Base-by-base conservation (phyloP, 2,329 filamentous ascomycete genomes). In the Diaporthe sp. region DNA sequence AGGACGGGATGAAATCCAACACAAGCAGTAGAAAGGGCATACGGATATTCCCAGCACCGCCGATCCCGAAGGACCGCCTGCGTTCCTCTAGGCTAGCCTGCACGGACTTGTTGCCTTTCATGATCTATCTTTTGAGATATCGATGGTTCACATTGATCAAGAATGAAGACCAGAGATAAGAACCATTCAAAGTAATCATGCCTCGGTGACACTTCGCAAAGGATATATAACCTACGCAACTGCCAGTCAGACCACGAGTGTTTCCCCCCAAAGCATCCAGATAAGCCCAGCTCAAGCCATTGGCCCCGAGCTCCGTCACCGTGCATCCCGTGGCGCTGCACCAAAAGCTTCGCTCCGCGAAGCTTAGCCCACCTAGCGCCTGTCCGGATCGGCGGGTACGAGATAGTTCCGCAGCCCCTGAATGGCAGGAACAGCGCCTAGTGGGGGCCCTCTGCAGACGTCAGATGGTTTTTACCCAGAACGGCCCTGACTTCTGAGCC, bases 1-100 rank as follows among this genome's bases (percentile, higher is more conserved):
- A 42, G 3, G 9, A 35, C 19, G 3, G 3, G 19, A 50, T 50
- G 6, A 50, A 3, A 8, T 37, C 37, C 7, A 12, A 4, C 10
- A 7, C 44, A 10, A 6, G 8, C 9, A 25, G 1, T 13, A 8
- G n/a, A 4, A 25, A 35, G 32, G 27, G 53, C 72, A 19, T 58
- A 74, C 72, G 72, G 13, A 74, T 74, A 39, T 74, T 74, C 27
- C 72, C 72, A 15, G 72, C 72, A 0, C 72, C 72, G 27, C 72
- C 72, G n/a, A 74, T 74, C 10, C 72, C 72, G 12, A 74, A 72
- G 4, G 72, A 74, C 25, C 69, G 51, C 22, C 59, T 63, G 9
- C 59, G 39, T 35, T 68, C 32, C 22, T 51, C 35, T 22, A 35
- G 27, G 25, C 56, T 19, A 9, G 42, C n/a, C n/a, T 56, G 70